Percentiles rank a stretch among this genome's conserved stretches.
Conservation (phyloP, 2,329 filamentous ascomycete species). For the Penicillium frequentans region DNA sequence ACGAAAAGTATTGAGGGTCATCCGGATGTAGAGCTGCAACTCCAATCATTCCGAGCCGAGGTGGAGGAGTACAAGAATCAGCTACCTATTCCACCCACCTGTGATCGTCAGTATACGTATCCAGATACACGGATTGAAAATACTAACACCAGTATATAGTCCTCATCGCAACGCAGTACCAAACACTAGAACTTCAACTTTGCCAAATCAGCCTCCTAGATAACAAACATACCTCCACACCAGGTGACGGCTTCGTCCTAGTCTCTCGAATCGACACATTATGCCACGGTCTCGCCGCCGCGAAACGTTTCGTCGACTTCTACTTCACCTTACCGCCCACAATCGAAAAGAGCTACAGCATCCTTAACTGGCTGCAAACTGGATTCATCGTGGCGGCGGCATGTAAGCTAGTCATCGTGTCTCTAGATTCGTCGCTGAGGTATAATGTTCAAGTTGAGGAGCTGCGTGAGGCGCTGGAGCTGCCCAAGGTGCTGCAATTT, state of each 20-base stretch:
- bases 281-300: constrained; percentile 3
- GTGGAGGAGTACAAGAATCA: constrained; percentile 9
- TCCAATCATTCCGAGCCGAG: constrained; percentile 1
- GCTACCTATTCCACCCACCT: neutral
- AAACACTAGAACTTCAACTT: neutral
- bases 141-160: neutral
- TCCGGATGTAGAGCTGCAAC: neutral
- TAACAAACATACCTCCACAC: neutral
- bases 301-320: constrained; percentile 1
- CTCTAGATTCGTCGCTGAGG: constrained; percentile 3
- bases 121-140: neutral
- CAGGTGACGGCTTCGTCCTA: neutral
- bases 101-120: constrained; percentile 1
- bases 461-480: constrained; percentile 4
- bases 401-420: neutral
- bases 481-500: neutral
- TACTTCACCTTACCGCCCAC: neutral
- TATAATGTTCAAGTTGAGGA: constrained; percentile 1
- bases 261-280: neutral
- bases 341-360: neutral
- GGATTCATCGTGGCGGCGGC: neutral
- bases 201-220: constrained; percentile 5
- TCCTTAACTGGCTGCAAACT: neutral
- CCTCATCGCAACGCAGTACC: neutral
- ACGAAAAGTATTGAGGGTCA: neutral